Base-by-base conservation (phyloP, 805 yeast species). In the Candida verbasci region DNA sequence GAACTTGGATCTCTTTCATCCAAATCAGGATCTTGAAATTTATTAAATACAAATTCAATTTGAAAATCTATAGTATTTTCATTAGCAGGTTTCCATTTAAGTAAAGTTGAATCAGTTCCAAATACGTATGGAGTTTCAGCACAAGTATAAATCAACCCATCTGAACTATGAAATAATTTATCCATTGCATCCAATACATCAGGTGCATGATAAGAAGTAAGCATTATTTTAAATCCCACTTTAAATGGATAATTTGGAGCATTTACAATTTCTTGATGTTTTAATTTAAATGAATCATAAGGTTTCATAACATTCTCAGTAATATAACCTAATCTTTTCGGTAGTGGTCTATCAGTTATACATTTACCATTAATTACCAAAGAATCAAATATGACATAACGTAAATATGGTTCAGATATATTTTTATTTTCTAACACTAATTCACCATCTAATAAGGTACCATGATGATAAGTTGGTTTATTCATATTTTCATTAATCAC, bases 71-170 rank as follows among this genome's bases (percentile, higher is more conserved):
- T 77, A 0, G 97, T 83, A 50, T 93, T 94, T 58, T 91, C 98
- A 44, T 86, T 86, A 9, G 95, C 86, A 2, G 98, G 97, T 53
- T 93, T 93, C 99, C 99, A 93, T 60, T 94, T 93, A 38, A 93
- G 63, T 34, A 93, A 66, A 6, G 87, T 77, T 0, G 78, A 72
- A 57, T 93, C 97, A 1, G 97, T 91, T 10, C 97, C 97, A 44
- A 81, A 78, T 3, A 77, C 69, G 60, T 93, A 93, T 0, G 96
- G 94, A 1, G 91, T 77, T 36, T 79, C 86, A 29, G 94, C 83
- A 45, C 95, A 86, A 2, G 99, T 93, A 58, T 88, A 86, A 42
- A 93, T 86, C 18, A 93, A 71, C 1, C 99, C 99, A 62, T 93
- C 99, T 3, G 93, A 80, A 40, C 85, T 83, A 60, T 93, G 97